Evolutionary conservation across 1,139 yeast genomes (phyloP), one percentile per base, ranked within the genome.

Genomic region (Sugiyamaella pinicola): DNA sequence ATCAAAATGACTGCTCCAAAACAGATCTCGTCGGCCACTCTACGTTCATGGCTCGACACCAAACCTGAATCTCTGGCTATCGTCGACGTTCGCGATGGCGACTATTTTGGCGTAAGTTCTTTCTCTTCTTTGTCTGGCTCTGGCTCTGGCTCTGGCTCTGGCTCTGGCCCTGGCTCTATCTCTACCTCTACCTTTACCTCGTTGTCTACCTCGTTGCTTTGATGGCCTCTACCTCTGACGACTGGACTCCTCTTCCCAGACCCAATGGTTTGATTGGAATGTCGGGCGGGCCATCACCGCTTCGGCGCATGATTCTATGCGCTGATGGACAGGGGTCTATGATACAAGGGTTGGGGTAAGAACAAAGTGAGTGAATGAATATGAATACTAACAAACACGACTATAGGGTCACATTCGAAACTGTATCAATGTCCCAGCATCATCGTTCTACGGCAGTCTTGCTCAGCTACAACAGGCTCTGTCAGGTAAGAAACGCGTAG

Each of bases 71-170:
- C 60, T 19, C 47, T 87, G 59, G 81, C 83, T 3, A 79, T 93
- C 2, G 78, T 93, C 4, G 99, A 93, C 63, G 98, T 91, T 3
- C 77, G 99, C 53, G 98, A 90, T 56, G 78, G 80, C 7, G 98
- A 93, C 70, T 81, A 76, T 60, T 65, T 79, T 49, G 90, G 89
- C 2, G 81, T 78, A 51, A 72, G 79, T 64, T 60, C 62, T 46
- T 47, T 28, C 4, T 31, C 9, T n/a, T 6, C 2, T 13, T 17
- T 6, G 17, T 17, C 4, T 13, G 17, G 18, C 17, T 8, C 43
- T 31, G 26, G 33, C 39, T 9, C n/a, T n/a, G n/a, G n/a, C n/a
- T n/a, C n/a, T n/a, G n/a, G n/a, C n/a, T n/a, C n/a, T n/a, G n/a
- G n/a, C n/a, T n/a, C n/a, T n/a, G n/a, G n/a, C n/a, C n/a, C n/a